phyloP scores from a whole-genome alignment of 208 protist genomes.

The Angomonas deanei region DNA sequence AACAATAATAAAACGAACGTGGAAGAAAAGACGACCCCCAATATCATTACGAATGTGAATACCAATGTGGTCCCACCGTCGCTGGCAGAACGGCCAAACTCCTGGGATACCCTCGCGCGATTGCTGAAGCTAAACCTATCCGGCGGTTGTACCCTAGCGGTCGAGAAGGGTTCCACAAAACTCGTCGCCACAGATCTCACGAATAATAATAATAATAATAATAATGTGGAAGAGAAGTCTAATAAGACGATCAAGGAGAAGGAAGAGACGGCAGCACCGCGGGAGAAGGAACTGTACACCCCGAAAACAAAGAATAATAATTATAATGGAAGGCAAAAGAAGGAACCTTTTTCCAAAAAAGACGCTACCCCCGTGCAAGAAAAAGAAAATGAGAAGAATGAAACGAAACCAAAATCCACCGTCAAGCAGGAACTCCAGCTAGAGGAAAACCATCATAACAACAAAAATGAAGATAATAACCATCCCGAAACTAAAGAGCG shows the following conservation, averaged over 20 bases:
- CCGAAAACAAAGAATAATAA: background rate
- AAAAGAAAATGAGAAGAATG: too few relatives aligned
- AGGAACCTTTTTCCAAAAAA: background rate
- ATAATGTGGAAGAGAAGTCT: background rate
- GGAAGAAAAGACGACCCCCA: background rate
- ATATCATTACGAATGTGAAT: background rate
- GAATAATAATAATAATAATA: slow-evolving; percentile 1
- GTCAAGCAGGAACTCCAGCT: too few relatives aligned
- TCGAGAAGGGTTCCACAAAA: too few relatives aligned
- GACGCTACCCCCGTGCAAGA: background rate
- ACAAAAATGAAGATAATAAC: too few relatives aligned
- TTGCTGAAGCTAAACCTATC: background rate
- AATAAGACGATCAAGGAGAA: background rate
- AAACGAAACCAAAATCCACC: too few relatives aligned
- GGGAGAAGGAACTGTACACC: background rate
- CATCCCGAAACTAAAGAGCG: too few relatives aligned
- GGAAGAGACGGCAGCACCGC: background rate
- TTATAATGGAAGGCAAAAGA: background rate
- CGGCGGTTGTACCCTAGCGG: background rate
- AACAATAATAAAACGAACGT: background rate
- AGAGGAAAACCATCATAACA: too few relatives aligned
- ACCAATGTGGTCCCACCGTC: background rate
- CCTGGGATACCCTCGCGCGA: background rate
- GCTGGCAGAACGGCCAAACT: too few relatives aligned
- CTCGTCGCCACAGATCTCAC: background rate